Base-by-base conservation (phyloP, 2,329 filamentous ascomycete species). In the Xylaria sp. region DNA sequence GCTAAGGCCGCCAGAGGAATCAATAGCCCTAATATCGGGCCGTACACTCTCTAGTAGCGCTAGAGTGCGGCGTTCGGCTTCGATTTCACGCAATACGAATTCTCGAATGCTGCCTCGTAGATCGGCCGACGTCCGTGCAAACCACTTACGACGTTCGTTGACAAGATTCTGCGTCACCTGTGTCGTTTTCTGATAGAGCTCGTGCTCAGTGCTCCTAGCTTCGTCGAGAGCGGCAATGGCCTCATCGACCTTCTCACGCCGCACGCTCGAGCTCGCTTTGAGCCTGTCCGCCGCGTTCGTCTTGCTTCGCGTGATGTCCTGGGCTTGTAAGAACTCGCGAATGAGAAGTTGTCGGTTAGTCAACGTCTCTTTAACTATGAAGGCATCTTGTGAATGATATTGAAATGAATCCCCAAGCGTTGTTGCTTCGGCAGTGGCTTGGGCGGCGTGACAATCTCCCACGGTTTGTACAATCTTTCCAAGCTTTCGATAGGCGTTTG, bases 321-420 rank as follows among this genome's bases (percentile, higher is more conserved):
- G 94, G 0, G 96, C 94, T 80, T 97, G 93, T 30, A 97, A 83
- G 67, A 98, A 90, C 77, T 99, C 96, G 67, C 96, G 93, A 50
- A 97, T 91, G 23, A 99, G 87, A 70, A 99, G 97, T 81, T 99
- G 96, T 13, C 96, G 92, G 82, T 99, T 99, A 4, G 96, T 99
- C 70, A 99, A 87, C 12, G 94, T 97, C 79, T 99, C 96, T 81
- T 99, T 99, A 73, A 98, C 96, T 74, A 98, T 97, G 78, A 97
- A 97, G 52, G 96, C 93, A 80, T 99, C 96, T 65, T 93, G 91
- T 52, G 94, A 97, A 81, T 98, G 94, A 78, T 98, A 97, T 75
- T 94, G 92, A 70, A 99, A 89, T 12, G 96, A 93, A 75, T 99
- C 96, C 53, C 93, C 94, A 59, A 99, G 87, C 1, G 95, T 97